Conservation (phyloP, 129 eudicot species). For the Chrysanthemum seticuspe region DNA sequence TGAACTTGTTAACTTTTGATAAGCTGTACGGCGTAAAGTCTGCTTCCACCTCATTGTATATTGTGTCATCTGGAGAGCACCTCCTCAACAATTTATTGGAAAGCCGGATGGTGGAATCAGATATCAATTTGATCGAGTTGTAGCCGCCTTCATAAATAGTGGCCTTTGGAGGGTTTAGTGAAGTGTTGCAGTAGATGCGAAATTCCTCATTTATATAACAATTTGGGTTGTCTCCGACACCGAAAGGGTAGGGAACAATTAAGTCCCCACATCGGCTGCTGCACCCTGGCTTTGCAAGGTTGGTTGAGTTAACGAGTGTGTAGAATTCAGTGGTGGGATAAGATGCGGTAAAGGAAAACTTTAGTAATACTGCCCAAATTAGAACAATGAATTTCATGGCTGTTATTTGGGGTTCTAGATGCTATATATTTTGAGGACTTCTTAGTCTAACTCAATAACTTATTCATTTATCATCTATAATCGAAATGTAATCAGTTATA, state of each 20-base stretch:
- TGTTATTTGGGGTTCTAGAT: not conserved
- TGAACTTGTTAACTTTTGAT: no score
- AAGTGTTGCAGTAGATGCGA: conserved; percentile 33
- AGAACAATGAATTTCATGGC: conserved; percentile 6
- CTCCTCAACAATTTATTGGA: not conserved
- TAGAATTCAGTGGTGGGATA: not conserved
- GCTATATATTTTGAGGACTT: not conserved
- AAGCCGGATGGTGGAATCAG: conserved; percentile 19
- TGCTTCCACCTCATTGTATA: no score
- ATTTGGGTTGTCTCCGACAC: conserved; percentile 23
- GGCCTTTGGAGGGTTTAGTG: conserved; percentile 34
- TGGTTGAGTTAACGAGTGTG: not conserved
- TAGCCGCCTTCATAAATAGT: not conserved
- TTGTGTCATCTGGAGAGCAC: no score
- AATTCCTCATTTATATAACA: conserved; percentile 28
- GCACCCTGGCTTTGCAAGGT: conserved; percentile 26
- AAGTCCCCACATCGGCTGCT: conserved; percentile 15
- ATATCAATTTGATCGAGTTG: conserved; percentile 19
- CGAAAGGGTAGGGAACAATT: not conserved
- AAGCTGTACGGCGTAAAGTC: no score
- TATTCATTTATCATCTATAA: no score
- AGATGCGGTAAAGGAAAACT: not conserved
- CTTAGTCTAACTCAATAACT: not conserved
- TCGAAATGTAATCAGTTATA: no score
- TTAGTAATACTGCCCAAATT: not conserved